Evolutionary conservation across 179 eudicot genomes (phyloP), one percentile per base, ranked within the genome.

Genomic region (Drosera spatulata): DNA sequence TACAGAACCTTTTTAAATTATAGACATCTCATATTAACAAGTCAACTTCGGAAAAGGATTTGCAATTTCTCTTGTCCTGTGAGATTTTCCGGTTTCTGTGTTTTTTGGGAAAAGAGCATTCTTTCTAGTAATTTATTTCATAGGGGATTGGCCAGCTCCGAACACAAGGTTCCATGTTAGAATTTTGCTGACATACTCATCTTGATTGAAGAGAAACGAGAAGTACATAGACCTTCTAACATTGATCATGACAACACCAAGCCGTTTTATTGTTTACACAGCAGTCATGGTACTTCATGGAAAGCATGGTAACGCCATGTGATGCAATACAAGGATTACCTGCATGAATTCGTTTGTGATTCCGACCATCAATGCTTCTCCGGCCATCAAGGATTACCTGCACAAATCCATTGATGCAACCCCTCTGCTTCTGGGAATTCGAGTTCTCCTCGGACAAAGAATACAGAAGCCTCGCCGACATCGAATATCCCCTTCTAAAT

Each of bases 331-430:
- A 14, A 51, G 55, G 4, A 55, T 3, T 50, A 76, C 76, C 76
- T 65, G 69, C 65, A 68, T 50, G 67, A 50, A 61, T 64, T 49
- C 46, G 62, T 40, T 53, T 71, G 46, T 50, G 62, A 48, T 41
- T 63, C 9, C 44, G 46, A 49, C 6, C 50, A 44, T 14, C 58
- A 44, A 57, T 54, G 7, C 62, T 39, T 7, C 69, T 72, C 39
- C 59, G 33, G 33, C 62, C n/a, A 53, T 60, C 55, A 68, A 47
- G 56, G 69, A 63, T 51, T 72, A 75, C 61, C 44, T 75, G 80
- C 22, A 76, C 68, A 60, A 76, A 62, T 39, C 80, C 80, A 69
- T 73, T 76, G 63, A 76, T 73, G 62, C 80, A 76, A 4, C 80
- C 80, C 39, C 66, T 48, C 55, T 69, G 77, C 61, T 73, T 73